phyloP scores from a whole-genome alignment of 306 rosid species.

The Trifolium pratense region DNA sequence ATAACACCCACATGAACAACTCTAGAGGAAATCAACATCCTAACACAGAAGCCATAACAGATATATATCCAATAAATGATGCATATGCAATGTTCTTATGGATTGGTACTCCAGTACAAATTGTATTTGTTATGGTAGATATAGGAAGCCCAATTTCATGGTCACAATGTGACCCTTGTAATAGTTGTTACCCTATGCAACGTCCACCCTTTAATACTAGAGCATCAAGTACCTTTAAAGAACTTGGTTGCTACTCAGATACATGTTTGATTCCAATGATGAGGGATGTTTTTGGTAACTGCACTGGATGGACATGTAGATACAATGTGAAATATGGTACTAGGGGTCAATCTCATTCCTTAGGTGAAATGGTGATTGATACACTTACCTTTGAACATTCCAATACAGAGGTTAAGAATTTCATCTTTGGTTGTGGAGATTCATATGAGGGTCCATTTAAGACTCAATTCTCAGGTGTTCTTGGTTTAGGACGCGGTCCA shows the following conservation, averaged over 20 bases:
- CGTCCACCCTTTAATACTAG: conserved; percentile 39
- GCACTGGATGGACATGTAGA: conserved; percentile 35
- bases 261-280: conserved; percentile 43
- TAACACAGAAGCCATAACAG: conserved; percentile 1
- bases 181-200: conserved; percentile 39
- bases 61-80: conserved; percentile 33
- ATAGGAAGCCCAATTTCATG: conserved; percentile 45
- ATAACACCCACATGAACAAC: background rate
- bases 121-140: conserved; percentile 39
- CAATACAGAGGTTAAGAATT: conserved; percentile 5
- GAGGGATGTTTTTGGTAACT: conserved; percentile 33
- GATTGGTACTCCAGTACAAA: conserved; percentile 49
- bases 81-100: conserved; percentile 43
- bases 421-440: conserved; percentile 47
- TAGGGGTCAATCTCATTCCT: conserved; percentile 26
- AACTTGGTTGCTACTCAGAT: conserved; percentile 39
- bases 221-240: conserved; percentile 35
- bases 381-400: conserved; percentile 30
- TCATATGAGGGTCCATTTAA: conserved; percentile 41
- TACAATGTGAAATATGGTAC: conserved; percentile 14
- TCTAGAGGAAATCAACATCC: background rate
- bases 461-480: conserved; percentile 39
- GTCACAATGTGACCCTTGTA: conserved; percentile 51
- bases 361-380: conserved; percentile 44
- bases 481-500: conserved; percentile 52